phyloP scores from a whole-genome alignment of 129 eudicot genomes.

The Cynara cardunculus region DNA sequence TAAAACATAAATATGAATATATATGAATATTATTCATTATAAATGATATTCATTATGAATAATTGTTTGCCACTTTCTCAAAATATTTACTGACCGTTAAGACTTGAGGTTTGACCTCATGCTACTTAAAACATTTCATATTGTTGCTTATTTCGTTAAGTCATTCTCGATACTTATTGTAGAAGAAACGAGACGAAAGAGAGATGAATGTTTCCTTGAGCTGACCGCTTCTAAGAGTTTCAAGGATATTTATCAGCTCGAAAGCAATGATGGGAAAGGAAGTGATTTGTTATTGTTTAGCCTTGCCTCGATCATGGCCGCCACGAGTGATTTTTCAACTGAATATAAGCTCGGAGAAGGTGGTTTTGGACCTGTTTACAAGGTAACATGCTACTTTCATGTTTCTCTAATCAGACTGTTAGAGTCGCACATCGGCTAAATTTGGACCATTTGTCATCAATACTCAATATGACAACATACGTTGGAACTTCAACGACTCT shows the following conservation, averaged over 20 bases:
- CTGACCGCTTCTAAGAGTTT: conserved; percentile 33
- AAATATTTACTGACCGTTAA: no score
- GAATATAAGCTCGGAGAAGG: neutral
- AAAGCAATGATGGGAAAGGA: conserved; percentile 21
- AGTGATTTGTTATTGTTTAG: conserved; percentile 21
- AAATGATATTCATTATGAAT: no score
- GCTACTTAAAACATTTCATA: no score
- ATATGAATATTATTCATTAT: no score
- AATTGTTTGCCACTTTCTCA: no score
- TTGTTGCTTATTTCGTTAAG: neutral
- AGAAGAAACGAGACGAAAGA: conserved; percentile 15
- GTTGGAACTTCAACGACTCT: no score
- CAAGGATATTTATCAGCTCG: conserved; percentile 12
- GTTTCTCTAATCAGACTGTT: no score
- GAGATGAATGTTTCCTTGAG: conserved; percentile 28
- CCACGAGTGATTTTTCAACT: neutral
- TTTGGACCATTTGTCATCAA: no score
- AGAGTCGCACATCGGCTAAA: no score
- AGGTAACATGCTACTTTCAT: neutral
- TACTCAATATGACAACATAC: no score
- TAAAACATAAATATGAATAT: no score
- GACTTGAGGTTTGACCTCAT: no score
- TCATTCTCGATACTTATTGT: neutral
- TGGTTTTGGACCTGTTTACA: neutral
- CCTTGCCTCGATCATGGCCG: neutral